These are phyloP conservation scores for Russula vinacea DNA, from an alignment of 768 basidiomycete genomes.

Conservation along the genomic window DNA sequence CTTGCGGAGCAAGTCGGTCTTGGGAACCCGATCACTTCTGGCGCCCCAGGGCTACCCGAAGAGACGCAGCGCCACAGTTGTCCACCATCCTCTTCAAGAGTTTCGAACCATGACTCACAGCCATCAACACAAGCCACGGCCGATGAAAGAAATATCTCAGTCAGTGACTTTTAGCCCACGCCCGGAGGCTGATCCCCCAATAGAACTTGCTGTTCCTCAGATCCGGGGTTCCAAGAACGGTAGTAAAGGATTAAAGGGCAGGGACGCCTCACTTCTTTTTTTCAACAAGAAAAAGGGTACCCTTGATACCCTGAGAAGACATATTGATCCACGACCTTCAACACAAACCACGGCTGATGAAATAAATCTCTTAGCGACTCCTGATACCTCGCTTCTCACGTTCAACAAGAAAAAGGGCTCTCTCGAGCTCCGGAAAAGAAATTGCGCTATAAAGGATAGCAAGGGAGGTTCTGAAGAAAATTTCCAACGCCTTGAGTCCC, in stretches of 20 bases:
- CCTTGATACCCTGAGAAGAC: too few species aligned
- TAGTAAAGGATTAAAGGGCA: slow-evolving; percentile 5
- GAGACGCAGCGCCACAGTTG: not conserved
- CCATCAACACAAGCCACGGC: not conserved
- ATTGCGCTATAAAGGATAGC: not conserved
- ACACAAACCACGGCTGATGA: not conserved
- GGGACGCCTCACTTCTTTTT: too few species aligned
- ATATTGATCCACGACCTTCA: not conserved
- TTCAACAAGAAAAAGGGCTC: slow-evolving; percentile 18
- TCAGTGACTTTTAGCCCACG: not conserved
- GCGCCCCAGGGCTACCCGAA: not conserved
- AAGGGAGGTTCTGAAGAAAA: slow-evolving; percentile 18
- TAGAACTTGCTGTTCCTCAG: not conserved
- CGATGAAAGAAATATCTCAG: not conserved
- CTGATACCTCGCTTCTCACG: slow-evolving; percentile 10
- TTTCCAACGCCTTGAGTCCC: slow-evolving; percentile 20
- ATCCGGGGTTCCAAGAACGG: not conserved
- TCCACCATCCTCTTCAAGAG: slow-evolving; percentile 2
- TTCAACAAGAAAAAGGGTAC: too few species aligned
- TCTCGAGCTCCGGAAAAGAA: slow-evolving; percentile 17
- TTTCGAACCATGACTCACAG: not conserved
- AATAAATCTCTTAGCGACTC: not conserved
- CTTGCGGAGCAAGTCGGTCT: not conserved
- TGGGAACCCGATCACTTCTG: not conserved
- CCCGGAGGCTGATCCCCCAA: not conserved